Evolutionary conservation across 2,329 filamentous ascomycete species (phyloP).

Genomic region (Exophiala sp.): DNA sequence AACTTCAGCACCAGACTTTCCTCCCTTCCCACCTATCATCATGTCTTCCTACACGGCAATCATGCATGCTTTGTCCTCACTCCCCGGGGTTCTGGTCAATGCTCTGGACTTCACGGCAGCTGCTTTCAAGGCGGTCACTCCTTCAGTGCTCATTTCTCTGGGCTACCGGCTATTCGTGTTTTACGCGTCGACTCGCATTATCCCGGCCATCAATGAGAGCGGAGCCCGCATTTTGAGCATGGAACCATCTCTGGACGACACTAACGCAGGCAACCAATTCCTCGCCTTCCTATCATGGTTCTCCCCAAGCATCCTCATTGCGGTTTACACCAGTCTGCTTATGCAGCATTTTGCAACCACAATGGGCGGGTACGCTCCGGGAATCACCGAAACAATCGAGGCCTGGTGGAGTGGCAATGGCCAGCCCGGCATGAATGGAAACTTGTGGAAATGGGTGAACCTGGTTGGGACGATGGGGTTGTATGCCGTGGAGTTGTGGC

Average conservation of each 20-base stretch:
- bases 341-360: constrained; percentile 90
- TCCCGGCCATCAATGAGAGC: constrained; percentile 82
- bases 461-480: constrained; percentile 80
- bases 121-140: constrained; percentile 90
- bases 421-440: constrained; percentile 75
- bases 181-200: constrained; percentile 91
- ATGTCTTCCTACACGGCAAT: constrained; percentile 97
- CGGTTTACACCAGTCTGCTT: constrained; percentile 90
- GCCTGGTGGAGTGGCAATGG: constrained; percentile 69
- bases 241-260: constrained; percentile 78
- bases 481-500: constrained; percentile 83
- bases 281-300: constrained; percentile 87
- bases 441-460: constrained; percentile 91
- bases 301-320: constrained; percentile 86
- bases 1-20: constrained; percentile 65
- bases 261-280: constrained; percentile 71
- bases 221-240: constrained; percentile 77
- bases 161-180: constrained; percentile 91
- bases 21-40: constrained; percentile 92
- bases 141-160: constrained; percentile 90
- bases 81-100: constrained; percentile 78
- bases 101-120: constrained; percentile 81
- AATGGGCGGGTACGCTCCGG: constrained; percentile 45
- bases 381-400: constrained; percentile 52
- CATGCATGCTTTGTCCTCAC: constrained; percentile 70